Conservation (phyloP, 352 stramenopile species). For the Globisporangium polare region DNA sequence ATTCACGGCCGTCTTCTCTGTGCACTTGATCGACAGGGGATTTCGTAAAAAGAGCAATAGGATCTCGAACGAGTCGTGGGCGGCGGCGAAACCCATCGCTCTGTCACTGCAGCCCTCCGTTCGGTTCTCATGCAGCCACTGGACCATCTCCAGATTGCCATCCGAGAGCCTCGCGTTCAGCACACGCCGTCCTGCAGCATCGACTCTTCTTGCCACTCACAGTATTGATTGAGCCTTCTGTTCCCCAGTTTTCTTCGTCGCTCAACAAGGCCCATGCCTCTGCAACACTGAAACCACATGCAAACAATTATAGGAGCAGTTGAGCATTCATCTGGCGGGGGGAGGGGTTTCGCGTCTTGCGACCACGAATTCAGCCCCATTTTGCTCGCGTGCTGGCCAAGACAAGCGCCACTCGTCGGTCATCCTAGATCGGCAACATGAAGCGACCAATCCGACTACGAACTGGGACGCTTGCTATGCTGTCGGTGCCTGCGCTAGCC, state of each 20-base stretch:
- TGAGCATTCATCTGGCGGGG: not conserved
- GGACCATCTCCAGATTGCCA: too few species aligned
- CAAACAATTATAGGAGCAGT: not conserved
- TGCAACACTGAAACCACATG: not conserved
- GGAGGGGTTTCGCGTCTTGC: not conserved
- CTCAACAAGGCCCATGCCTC: not conserved
- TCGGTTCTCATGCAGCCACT: not conserved
- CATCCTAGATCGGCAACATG: not conserved
- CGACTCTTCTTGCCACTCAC: too few species aligned
- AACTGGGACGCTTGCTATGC: not conserved
- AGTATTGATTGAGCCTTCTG: too few species aligned
- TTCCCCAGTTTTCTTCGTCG: too few species aligned
- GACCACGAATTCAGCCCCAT: not conserved
- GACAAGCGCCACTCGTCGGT: not conserved
- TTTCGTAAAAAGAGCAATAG: not conserved
- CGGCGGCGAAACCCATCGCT: not conserved
- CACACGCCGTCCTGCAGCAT: too few species aligned
- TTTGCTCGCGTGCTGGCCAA: not conserved
- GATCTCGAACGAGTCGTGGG: not conserved
- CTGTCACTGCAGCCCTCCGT: not conserved
- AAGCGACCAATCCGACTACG: not conserved
- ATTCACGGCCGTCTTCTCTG: not conserved
- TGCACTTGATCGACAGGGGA: not conserved
- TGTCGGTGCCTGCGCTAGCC: not conserved
- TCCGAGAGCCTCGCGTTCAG: too few species aligned